Evolutionary conservation across 192 early-diverging fungal species (phyloP).

Genomic region (Backusella tarrabulga): DNA sequence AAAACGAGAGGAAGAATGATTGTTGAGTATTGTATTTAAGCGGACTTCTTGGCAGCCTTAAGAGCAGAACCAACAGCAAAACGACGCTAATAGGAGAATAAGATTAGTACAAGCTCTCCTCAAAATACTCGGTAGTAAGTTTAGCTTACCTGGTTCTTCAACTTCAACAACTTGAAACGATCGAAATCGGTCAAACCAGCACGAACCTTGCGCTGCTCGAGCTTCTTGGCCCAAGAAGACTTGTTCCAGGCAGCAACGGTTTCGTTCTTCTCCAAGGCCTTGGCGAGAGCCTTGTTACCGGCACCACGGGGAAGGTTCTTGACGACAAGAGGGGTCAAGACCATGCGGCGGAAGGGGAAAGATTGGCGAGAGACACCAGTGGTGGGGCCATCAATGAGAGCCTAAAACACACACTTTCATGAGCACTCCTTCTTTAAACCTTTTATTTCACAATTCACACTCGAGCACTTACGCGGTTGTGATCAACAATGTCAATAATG

Average conservation of each 20-base stretch:
- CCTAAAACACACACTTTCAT: conserved; percentile 23
- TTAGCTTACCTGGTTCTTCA: conserved; percentile 80
- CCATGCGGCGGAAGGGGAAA: conserved; percentile 86
- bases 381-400: conserved; percentile 96
- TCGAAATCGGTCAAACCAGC: conserved; percentile 90
- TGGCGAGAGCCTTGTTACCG: conserved; percentile 73
- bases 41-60: conserved; percentile 33
- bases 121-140: not conserved
- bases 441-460: not conserved
- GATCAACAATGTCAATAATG: conserved; percentile 99
- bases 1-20: not conserved
- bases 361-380: conserved; percentile 89
- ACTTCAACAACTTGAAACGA: conserved; percentile 96
- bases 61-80: conserved; percentile 25
- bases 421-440: not conserved
- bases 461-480: conserved; percentile 64
- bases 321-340: conserved; percentile 88
- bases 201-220: conserved; percentile 78
- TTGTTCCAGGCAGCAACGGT: conserved; percentile 79
- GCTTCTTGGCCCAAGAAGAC: conserved; percentile 96
- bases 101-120: not conserved
- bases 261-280: conserved; percentile 85
- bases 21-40: conserved; percentile 25
- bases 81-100: conserved; percentile 26
- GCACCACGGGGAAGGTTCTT: conserved; percentile 82